Conservation (phyloP, 345 rosid genomes). For the Eucalyptus cloeziana region DNA sequence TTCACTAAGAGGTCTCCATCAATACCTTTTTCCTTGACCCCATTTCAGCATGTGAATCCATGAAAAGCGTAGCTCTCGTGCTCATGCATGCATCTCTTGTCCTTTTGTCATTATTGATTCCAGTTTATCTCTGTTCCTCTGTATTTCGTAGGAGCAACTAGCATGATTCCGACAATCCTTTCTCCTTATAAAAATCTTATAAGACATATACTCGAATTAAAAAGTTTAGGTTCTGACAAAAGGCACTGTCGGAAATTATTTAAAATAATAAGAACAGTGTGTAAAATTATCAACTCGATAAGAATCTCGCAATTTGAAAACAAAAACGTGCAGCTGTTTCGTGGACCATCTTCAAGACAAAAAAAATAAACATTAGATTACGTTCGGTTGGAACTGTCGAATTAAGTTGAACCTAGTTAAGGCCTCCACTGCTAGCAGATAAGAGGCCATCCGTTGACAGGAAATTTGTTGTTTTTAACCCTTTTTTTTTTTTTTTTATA, state of each 20-base stretch:
- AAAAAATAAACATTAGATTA: background rate
- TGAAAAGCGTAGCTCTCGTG: background rate
- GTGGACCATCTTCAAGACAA: background rate
- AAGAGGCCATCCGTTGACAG: background rate
- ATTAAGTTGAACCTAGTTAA: background rate
- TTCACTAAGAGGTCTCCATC: background rate
- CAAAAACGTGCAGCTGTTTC: background rate
- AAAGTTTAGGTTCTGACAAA: background rate
- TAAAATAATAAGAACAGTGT: background rate
- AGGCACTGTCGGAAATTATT: background rate
- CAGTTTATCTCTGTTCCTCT: background rate
- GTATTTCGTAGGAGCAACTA: background rate
- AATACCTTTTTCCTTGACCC: background rate
- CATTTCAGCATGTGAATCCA: background rate
- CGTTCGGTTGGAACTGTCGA: background rate
- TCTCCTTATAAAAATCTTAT: background rate
- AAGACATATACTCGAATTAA: background rate
- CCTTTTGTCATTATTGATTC: background rate
- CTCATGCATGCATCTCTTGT: background rate
- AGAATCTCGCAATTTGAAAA: background rate
- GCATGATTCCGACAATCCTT: background rate
- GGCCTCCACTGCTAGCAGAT: background rate
- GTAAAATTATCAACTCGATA: background rate
- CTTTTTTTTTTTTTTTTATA: background rate
- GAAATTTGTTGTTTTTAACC: background rate